phyloP scores from a whole-genome alignment of 2,329 filamentous ascomycete genomes.

The Pseudocercospora macadamiae region DNA sequence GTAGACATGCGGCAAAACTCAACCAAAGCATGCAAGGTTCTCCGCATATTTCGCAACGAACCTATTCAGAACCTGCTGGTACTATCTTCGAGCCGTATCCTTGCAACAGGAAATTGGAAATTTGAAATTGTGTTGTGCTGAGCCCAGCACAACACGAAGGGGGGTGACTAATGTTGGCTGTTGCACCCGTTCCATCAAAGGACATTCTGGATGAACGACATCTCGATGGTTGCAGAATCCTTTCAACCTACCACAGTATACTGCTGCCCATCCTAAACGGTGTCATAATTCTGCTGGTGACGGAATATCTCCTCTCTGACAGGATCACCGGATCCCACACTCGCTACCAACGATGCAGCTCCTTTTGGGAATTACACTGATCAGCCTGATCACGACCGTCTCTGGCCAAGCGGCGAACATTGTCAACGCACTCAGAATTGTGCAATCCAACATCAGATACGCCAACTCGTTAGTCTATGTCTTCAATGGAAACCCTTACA shows the following conservation, averaged over 20 bases:
- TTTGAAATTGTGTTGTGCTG: background rate
- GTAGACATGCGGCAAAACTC: background rate
- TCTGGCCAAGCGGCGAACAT: conserved; percentile 9
- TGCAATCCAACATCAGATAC: background rate
- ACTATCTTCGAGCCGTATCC: background rate
- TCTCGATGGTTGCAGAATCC: too few relatives aligned
- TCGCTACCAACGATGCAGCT: background rate
- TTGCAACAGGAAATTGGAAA: background rate
- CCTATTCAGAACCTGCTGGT: background rate
- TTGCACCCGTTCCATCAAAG: too few relatives aligned
- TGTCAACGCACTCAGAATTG: conserved; percentile 1
- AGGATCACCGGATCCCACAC: background rate
- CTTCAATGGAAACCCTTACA: conserved; percentile 1
- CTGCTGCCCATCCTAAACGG: too few relatives aligned
- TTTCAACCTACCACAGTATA: too few relatives aligned
- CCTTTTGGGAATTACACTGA: background rate
- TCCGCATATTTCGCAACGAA: background rate
- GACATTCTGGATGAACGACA: too few relatives aligned
- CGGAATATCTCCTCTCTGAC: background rate
- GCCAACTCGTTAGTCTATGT: background rate
- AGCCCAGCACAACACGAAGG: too few relatives aligned
- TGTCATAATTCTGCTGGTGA: too few relatives aligned
- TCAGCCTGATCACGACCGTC: background rate
- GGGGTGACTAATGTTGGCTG: too few relatives aligned
- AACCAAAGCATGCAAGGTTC: background rate